phyloP scores from a whole-genome alignment of 306 rosid species.

The Cyclanthera cordifolia region DNA sequence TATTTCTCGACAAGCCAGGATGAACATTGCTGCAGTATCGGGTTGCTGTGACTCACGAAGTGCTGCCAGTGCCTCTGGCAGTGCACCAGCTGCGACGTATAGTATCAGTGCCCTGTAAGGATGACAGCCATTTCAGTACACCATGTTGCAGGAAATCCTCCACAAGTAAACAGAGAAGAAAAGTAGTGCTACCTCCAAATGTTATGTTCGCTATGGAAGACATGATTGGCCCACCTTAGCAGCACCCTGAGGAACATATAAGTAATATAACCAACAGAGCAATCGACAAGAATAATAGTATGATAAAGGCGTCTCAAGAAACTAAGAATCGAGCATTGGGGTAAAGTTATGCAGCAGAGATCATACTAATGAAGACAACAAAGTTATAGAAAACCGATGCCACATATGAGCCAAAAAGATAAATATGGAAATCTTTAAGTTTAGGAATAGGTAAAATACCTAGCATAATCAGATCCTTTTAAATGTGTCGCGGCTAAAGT shows the following conservation, averaged over 20 bases:
- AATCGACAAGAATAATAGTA: neutral
- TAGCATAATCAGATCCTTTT: slow-evolving; percentile 91
- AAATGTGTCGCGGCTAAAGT: slow-evolving; percentile 93
- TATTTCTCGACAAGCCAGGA: slow-evolving; percentile 86
- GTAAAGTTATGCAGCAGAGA: neutral
- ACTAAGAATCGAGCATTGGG: neutral
- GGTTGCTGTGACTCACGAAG: slow-evolving; percentile 90
- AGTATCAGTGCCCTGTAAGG: slow-evolving; percentile 74
- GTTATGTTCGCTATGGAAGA: slow-evolving; percentile 60
- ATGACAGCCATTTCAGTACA: slow-evolving; percentile 21
- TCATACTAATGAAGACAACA: neutral
- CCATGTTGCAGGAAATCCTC: slow-evolving; percentile 9
- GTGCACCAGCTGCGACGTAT: slow-evolving; percentile 91
- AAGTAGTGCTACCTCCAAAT: slow-evolving; percentile 75
- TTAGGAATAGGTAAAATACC: slow-evolving; percentile 31
- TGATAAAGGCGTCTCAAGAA: neutral
- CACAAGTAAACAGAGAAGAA: neutral
- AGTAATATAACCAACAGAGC: slow-evolving; percentile 9
- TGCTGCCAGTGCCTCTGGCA: slow-evolving; percentile 83
- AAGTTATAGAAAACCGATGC: neutral
- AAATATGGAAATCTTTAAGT: neutral
- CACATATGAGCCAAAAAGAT: neutral
- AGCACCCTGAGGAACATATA: slow-evolving; percentile 59
- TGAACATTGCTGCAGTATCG: slow-evolving; percentile 88
- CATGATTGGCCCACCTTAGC: slow-evolving; percentile 84